These are phyloP conservation scores for Vigna nakashimae DNA, from an alignment of 306 rosid species.

Conservation along the genomic window DNA sequence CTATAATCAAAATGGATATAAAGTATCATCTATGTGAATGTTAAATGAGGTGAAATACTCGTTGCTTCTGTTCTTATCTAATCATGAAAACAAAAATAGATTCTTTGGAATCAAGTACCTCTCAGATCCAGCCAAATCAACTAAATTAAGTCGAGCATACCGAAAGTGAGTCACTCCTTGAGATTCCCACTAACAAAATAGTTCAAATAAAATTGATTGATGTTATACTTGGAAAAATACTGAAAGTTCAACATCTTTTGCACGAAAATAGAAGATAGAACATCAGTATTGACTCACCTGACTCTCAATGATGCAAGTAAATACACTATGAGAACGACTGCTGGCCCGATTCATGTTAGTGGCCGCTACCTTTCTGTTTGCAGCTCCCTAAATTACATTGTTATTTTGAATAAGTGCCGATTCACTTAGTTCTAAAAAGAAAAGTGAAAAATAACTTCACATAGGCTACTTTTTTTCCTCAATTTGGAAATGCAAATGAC, in stretches of 20 bases:
- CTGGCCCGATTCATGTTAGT: constrained; percentile 98
- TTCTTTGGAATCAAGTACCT: constrained; percentile 60
- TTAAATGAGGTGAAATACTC: neutral
- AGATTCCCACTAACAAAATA: constrained; percentile 82
- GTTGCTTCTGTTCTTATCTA: constrained; percentile 17
- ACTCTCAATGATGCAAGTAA: constrained; percentile 94
- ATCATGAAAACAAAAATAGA: constrained; percentile 16
- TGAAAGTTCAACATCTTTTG: constrained; percentile 8
- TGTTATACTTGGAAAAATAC: constrained; percentile 35
- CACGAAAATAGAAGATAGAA: constrained; percentile 5
- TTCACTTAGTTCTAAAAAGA: neutral
- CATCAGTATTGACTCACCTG: constrained; percentile 59
- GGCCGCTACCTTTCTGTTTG: constrained; percentile 96
- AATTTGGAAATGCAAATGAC: constrained; percentile 31
- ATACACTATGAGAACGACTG: constrained; percentile 98
- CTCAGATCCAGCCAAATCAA: constrained; percentile 99
- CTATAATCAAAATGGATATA: constrained; percentile 52
- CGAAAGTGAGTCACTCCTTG: constrained; percentile 96
- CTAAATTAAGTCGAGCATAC: constrained; percentile 94
- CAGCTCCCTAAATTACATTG: constrained; percentile 72
- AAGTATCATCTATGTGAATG: constrained; percentile 16
- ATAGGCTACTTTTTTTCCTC: neutral
- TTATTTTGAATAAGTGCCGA: constrained; percentile 37
- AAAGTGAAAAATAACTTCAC: neutral
- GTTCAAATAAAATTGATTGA: constrained; percentile 21